These are phyloP conservation scores for Penicillium verrucosum DNA, from an alignment of 2,329 filamentous ascomycete species.

Conservation along the genomic window DNA sequence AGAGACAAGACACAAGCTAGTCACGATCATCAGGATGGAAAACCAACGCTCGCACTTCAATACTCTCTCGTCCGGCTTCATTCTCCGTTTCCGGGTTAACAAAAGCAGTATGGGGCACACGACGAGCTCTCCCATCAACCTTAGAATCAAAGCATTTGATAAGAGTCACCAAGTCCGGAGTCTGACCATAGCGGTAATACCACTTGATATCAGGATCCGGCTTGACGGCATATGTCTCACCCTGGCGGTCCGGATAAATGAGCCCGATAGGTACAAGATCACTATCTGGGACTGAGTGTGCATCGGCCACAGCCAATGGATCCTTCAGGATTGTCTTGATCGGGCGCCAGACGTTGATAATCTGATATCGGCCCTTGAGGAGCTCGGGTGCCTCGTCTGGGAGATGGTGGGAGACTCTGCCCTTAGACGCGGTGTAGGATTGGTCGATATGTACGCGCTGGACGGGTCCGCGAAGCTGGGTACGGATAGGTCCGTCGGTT, in stretches of 20 bases:
- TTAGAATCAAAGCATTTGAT: conserved; percentile 63
- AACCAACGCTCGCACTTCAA: conserved; percentile 56
- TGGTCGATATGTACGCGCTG: conserved; percentile 54
- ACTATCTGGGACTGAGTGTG: conserved; percentile 48
- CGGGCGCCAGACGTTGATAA: conserved; percentile 54
- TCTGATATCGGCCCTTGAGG: conserved; percentile 46
- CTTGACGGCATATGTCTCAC: conserved; percentile 51
- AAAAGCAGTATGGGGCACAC: conserved; percentile 58
- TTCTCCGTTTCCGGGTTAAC: conserved; percentile 46
- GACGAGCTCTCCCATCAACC: conserved; percentile 51
- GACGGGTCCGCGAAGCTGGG: conserved; percentile 44
- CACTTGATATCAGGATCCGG: conserved; percentile 47
- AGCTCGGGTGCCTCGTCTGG: conserved; percentile 44
- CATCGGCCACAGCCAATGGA: conserved; percentile 55
- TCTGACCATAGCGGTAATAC: conserved; percentile 54
- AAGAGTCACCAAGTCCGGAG: conserved; percentile 54
- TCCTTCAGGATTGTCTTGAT: conserved; percentile 52
- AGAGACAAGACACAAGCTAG: not conserved
- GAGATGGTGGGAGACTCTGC: conserved; percentile 46
- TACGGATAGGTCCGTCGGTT: conserved; percentile 31
- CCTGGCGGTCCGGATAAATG: conserved; percentile 51
- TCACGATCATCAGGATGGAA: conserved; percentile 47
- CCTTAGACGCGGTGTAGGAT: conserved; percentile 44
- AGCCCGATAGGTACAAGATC: conserved; percentile 51
- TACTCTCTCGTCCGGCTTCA: conserved; percentile 48